Percentiles rank a stretch among this genome's conserved stretches.
Evolutionary conservation across 306 rosid genomes (phyloP).

Genomic region (Glycyrrhiza uralensis): DNA sequence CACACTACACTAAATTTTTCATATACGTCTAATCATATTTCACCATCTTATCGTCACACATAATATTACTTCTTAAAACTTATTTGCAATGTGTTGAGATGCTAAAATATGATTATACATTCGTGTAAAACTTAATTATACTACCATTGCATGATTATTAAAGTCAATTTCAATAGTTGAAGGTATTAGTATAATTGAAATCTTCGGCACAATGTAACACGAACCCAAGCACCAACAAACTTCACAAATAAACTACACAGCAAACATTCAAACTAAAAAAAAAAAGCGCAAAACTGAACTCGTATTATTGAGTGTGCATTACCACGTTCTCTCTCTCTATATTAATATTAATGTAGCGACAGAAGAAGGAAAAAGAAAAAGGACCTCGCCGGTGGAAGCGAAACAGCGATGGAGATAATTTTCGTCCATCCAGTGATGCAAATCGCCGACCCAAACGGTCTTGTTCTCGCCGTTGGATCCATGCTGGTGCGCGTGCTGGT

Average conservation of each 20-base stretch:
- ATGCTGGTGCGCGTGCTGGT: slow-evolving; percentile 42
- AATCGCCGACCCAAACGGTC: slow-evolving; percentile 95
- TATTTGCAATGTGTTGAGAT: too few species aligned
- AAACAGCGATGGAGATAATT: slow-evolving; percentile 82
- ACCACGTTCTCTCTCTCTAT: too few species aligned
- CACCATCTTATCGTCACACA: too few species aligned
- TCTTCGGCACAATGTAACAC: slow-evolving; percentile 5
- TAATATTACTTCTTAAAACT: too few species aligned
- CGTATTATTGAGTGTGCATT: too few species aligned
- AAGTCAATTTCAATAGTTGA: not conserved
- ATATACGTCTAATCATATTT: too few species aligned
- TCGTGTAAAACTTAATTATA: too few species aligned
- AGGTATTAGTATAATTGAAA: not conserved
- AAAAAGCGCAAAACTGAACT: too few species aligned
- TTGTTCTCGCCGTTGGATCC: slow-evolving; percentile 81
- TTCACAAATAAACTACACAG: not conserved
- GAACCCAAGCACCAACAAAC: not conserved
- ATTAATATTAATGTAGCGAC: too few species aligned
- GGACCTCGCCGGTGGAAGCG: slow-evolving; percentile 78
- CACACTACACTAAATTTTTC: too few species aligned
- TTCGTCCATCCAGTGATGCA: slow-evolving; percentile 96
- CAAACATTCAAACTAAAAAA: not conserved
- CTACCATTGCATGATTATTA: too few species aligned
- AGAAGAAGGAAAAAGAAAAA: not conserved
- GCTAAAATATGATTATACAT: too few species aligned